Percentiles rank a stretch among this genome's conserved stretches.
These are phyloP conservation scores for Chalciporus sphaerocephalus DNA, from an alignment of 768 basidiomycete genomes.

Conservation along the genomic window DNA sequence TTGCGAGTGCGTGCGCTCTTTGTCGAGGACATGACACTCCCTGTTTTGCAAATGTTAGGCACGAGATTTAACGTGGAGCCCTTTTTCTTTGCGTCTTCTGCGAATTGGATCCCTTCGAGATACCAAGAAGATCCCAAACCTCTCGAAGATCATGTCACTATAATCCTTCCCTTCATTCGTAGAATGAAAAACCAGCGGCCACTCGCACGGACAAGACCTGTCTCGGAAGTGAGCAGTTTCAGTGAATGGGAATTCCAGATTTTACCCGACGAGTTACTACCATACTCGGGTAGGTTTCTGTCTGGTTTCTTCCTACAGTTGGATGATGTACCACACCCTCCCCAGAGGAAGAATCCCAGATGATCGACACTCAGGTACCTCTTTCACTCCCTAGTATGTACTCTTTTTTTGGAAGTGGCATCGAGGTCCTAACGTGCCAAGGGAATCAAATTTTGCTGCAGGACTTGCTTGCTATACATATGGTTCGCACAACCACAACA, in stretches of 20 bases:
- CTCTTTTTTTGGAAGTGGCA: not conserved
- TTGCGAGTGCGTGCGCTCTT: conserved; percentile 36
- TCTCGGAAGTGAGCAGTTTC: conserved; percentile 17
- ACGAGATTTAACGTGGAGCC: conserved; percentile 41
- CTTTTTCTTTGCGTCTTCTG: conserved; percentile 41
- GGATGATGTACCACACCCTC: not conserved
- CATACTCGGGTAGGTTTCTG: conserved; percentile 10
- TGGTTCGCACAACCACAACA: conserved; percentile 31
- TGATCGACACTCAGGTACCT: conserved; percentile 31
- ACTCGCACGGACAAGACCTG: conserved; percentile 10
- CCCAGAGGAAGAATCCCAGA: conserved; percentile 15
- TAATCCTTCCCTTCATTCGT: conserved; percentile 41
- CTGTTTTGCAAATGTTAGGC: conserved; percentile 39
- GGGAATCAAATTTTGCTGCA: conserved; percentile 23
- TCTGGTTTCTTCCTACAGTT: not conserved
- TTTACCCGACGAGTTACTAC: not conserved
- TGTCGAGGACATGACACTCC: conserved; percentile 33
- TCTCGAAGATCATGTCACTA: conserved; percentile 42
- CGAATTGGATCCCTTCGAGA: conserved; percentile 40
- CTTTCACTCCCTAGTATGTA: conserved; percentile 21
- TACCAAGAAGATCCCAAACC: conserved; percentile 36
- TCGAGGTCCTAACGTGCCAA: not conserved
- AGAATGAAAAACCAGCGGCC: conserved; percentile 30
- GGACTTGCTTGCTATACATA: conserved; percentile 37
- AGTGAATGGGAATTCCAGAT: not conserved